Base-by-base conservation (phyloP, 2,329 filamentous ascomycete species). In the Epichloe baconii region DNA sequence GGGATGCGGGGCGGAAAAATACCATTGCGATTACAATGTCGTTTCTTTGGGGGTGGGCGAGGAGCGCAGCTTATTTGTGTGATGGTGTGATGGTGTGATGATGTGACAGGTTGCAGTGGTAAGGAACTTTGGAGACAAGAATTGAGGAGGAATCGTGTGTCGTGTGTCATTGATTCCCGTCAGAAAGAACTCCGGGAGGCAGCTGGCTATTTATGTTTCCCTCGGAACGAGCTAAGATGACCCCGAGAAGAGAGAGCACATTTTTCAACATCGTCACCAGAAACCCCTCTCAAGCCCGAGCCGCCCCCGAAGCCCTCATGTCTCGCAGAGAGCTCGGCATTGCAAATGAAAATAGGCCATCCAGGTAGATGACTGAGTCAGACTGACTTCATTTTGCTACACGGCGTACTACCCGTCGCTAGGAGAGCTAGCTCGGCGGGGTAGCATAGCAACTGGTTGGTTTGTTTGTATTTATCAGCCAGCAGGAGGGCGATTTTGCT, bases 1-100 rank as follows among this genome's bases (percentile, higher is more conserved):
- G 59, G 44, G 61, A 59, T 38, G 62, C 49, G 50, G 60, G 62
- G 45, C 26, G 26, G 26, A 61, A 58, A 59, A 56, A 59, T 65
- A 66, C 64, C 64, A 66, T 65, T 59, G 45, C 49, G 43, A 37
- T n/a, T 17, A 38, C 14, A 38, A n/a, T 36, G 14, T 49, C 17
- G 11, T 11, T 31, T 31, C 5, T 10, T 15, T 31, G 8, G 26
- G 26, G 8, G 8, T 10, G 2, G 26, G 26, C 7, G 26, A 26
- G 7, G 26, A 26, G 26, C 26, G 26, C 26, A 26, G 26, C 26
- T 26, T 26, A 26, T 26, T 26, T 26, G 26, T 26, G n/a, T 42
- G 8, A 10, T 31, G 8, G 7, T 26, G n/a, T 23, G 26, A 31
- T 10, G 8, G 6, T 26, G 8, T 42, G 26, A 31, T 31, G 8